Conservation (phyloP, 306 rosid species). For the Quercus rubra region DNA sequence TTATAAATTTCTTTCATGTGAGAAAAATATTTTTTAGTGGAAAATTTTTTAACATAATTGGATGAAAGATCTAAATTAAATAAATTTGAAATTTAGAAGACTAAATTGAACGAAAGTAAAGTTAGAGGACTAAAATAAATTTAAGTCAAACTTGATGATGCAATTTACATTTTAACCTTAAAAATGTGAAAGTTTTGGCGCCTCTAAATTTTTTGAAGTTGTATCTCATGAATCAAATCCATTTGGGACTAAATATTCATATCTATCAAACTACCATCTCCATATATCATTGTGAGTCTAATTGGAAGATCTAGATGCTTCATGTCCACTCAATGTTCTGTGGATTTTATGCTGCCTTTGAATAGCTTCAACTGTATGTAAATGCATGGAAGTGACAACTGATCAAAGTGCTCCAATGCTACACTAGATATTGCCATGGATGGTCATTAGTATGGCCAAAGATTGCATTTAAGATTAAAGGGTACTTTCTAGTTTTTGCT, state of each 20-base stretch:
- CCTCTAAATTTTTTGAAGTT: no score
- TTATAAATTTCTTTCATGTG: no score
- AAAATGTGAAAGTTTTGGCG: no score
- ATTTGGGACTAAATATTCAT: not conserved
- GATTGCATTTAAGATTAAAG: constrained; percentile 5
- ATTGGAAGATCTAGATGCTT: not conserved
- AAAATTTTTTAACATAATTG: no score
- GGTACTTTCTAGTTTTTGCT: not conserved
- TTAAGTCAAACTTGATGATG: no score
- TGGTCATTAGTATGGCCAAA: constrained; percentile 1
- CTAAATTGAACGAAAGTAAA: no score
- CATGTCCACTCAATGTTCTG: not conserved
- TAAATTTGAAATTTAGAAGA: no score
- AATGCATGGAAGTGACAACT: not conserved
- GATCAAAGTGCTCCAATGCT: not conserved
- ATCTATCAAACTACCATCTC: not conserved
- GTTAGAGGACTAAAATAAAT: no score
- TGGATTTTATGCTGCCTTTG: not conserved
- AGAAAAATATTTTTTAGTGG: no score
- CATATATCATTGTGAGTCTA: not conserved
- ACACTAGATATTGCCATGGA: not conserved
- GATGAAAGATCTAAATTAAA: no score
- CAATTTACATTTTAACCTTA: no score
- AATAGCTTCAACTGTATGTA: not conserved
- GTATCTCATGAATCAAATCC: not conserved